Conservation (phyloP, 2,329 filamentous ascomycete genomes). For the Alternaria dauci region DNA sequence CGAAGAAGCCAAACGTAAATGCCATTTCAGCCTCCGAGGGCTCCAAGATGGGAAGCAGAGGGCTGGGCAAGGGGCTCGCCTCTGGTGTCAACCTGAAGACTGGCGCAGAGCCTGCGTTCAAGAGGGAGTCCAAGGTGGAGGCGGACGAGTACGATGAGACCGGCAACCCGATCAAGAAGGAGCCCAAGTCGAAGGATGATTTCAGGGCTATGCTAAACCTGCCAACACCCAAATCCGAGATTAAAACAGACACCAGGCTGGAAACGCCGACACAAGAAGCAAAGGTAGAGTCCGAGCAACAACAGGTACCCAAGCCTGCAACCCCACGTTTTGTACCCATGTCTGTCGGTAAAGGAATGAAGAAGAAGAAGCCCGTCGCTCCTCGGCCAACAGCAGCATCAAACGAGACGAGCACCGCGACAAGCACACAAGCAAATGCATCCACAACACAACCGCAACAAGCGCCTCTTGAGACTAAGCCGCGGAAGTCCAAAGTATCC, state of each 20-base stretch:
- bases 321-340: slow-evolving; percentile 88
- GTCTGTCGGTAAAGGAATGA: slow-evolving; percentile 76
- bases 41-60: slow-evolving; percentile 43
- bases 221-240: slow-evolving; percentile 37
- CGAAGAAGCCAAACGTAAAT: slow-evolving; percentile 65
- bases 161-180: slow-evolving; percentile 41
- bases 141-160: slow-evolving; percentile 48
- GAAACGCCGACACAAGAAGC: background rate
- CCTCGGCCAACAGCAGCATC: slow-evolving; percentile 17
- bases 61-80: slow-evolving; percentile 52
- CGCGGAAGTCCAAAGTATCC: slow-evolving; percentile 68
- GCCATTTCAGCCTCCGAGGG: slow-evolving; percentile 33
- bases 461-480: slow-evolving; percentile 30
- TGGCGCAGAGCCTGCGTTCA: slow-evolving; percentile 82
- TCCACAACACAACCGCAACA: slow-evolving; percentile 12
- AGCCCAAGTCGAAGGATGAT: slow-evolving; percentile 42
- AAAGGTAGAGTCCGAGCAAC: slow-evolving; percentile 58
- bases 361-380: slow-evolving; percentile 53
- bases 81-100: slow-evolving; percentile 80
- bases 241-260: slow-evolving; percentile 40
- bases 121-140: slow-evolving; percentile 62
- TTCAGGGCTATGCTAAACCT: slow-evolving; percentile 49
- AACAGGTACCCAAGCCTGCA: slow-evolving; percentile 71
- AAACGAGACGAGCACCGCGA: background rate
- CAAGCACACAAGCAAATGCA: slow-evolving; percentile 6